phyloP scores from a whole-genome alignment of 2,329 filamentous ascomycete species.

The Lachnellula arida region DNA sequence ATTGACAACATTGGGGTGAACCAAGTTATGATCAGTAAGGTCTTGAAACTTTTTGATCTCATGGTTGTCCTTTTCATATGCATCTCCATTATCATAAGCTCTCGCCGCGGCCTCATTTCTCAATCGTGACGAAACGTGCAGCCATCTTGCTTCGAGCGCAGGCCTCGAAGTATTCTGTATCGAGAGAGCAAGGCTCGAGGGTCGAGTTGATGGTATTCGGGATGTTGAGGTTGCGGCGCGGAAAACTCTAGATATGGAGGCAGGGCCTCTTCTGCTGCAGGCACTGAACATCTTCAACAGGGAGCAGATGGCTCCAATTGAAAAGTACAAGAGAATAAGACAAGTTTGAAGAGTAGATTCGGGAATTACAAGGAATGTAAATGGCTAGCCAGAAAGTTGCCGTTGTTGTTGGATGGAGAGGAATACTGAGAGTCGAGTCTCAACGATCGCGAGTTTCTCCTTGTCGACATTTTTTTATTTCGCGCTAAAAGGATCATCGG shows the following conservation, averaged over 20 bases:
- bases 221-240: conserved; percentile 20
- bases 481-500: neutral
- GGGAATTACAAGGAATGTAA: conserved; percentile 12
- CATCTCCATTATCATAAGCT: neutral
- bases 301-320: conserved; percentile 5
- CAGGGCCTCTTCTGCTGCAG: conserved; percentile 29
- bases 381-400: neutral
- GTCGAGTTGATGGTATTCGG: conserved; percentile 25
- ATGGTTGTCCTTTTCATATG: neutral
- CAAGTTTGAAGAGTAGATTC: conserved; percentile 8
- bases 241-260: conserved; percentile 29
- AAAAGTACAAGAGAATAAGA: conserved; percentile 13
- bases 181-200: conserved; percentile 21
- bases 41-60: conserved; percentile 30
- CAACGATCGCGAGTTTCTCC: neutral
- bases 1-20: conserved; percentile 29
- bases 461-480: neutral
- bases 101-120: conserved; percentile 13
- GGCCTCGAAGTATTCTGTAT: conserved; percentile 12
- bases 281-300: conserved; percentile 28
- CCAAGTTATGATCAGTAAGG: conserved; percentile 26
- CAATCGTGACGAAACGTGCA: conserved; percentile 26
- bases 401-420: neutral
- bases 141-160: conserved; percentile 22
- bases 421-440: neutral